phyloP scores from a whole-genome alignment of 2,329 filamentous ascomycete species.

The Aspergillus phoenicis region DNA sequence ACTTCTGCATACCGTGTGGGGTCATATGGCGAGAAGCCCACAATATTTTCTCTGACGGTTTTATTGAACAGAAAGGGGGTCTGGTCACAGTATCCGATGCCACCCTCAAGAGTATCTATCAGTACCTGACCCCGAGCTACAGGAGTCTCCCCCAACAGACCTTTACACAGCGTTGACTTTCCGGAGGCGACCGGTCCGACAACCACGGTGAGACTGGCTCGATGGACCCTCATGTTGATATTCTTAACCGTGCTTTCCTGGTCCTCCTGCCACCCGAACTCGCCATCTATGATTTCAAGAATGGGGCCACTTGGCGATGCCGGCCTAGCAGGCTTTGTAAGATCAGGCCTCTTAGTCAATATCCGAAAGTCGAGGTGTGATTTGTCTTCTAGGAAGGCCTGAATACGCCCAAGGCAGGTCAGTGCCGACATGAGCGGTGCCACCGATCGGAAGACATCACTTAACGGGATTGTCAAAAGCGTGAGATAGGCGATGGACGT shows the following conservation, averaged over 20 bases:
- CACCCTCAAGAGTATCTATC: neutral
- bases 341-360: too few relatives aligned
- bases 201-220: slow-evolving; percentile 10
- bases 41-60: slow-evolving; percentile 58
- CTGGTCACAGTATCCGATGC: slow-evolving; percentile 65
- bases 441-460: neutral
- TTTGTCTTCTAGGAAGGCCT: neutral
- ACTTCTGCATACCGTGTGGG: slow-evolving; percentile 23
- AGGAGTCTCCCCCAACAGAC: slow-evolving; percentile 7
- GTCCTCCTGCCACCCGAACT: too few relatives aligned
- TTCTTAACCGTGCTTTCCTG: neutral
- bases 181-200: slow-evolving; percentile 18
- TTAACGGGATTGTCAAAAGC: neutral
- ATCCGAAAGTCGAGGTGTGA: neutral
- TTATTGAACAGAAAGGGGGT: slow-evolving; percentile 89
- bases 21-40: slow-evolving; percentile 13
- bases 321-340: neutral
- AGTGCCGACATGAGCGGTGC: neutral
- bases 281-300: too few relatives aligned
- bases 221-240: neutral
- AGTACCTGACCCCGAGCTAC: too few relatives aligned
- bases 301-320: too few relatives aligned
- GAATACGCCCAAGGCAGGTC: neutral
- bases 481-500: neutral
- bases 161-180: slow-evolving; percentile 16